Percentiles rank a stretch among this genome's conserved stretches.
Evolutionary conservation across 768 basidiomycete species (phyloP).

Genomic region (Gymnopilus junonius): DNA sequence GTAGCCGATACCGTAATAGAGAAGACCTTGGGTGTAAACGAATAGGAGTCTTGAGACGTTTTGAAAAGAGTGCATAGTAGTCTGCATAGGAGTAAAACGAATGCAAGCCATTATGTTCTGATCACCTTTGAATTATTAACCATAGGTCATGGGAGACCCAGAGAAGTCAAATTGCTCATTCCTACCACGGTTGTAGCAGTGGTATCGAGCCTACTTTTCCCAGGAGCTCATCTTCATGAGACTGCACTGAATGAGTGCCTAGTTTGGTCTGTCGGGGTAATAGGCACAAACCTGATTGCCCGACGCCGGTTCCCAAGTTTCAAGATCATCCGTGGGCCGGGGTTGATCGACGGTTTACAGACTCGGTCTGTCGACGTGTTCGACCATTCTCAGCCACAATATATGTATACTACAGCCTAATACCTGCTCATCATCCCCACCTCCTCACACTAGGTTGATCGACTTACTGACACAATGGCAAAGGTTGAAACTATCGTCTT

Average conservation of each 20-base stretch:
- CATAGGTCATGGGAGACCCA: neutral
- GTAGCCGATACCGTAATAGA: neutral
- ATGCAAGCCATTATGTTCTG: neutral
- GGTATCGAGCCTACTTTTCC: neutral
- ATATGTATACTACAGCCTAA: constrained; percentile 6
- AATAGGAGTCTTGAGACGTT: neutral
- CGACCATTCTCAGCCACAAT: constrained; percentile 10
- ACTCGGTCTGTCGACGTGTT: constrained; percentile 18
- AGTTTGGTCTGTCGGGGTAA: constrained; percentile 4
- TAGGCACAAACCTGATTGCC: constrained; percentile 6
- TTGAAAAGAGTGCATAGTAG: neutral
- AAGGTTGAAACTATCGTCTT: constrained; percentile 86
- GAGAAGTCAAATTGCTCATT: neutral
- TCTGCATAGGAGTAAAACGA: neutral
- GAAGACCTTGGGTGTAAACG: neutral
- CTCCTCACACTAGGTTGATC: neutral
- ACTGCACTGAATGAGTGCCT: neutral
- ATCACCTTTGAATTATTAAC: neutral
- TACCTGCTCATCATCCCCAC: neutral
- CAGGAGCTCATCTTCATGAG: neutral
- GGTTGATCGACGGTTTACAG: neutral
- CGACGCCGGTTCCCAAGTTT: constrained; percentile 22
- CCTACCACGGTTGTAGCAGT: neutral
- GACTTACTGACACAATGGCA: constrained; percentile 44
- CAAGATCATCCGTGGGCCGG: constrained; percentile 12